Evolutionary conservation across 306 rosid genomes (phyloP).

Genomic region (Trichosanthes cucumerina): DNA sequence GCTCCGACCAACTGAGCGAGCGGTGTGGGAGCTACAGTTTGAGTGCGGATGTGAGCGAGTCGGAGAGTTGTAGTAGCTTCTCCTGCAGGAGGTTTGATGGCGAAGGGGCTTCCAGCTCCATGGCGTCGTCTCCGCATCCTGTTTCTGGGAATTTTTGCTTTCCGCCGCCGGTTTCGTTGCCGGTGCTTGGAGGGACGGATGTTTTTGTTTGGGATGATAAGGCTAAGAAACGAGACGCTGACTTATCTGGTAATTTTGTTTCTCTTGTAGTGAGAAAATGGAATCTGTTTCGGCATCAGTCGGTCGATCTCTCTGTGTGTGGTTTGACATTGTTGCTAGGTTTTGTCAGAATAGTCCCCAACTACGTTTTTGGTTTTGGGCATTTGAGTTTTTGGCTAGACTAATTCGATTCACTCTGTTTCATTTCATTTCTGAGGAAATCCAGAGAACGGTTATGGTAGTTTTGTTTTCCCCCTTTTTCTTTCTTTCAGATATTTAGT

Average conservation of each 20-base stretch:
- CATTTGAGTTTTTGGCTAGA: not conserved
- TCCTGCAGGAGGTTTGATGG: constrained; percentile 57
- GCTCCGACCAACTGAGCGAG: constrained; percentile 65
- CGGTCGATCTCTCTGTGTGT: not conserved
- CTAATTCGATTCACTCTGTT: not conserved
- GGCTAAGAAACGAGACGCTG: constrained; percentile 32
- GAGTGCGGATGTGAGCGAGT: constrained; percentile 91
- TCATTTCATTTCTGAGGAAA: not conserved
- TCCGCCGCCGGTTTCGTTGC: constrained; percentile 53
- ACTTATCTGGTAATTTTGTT: constrained; percentile 50
- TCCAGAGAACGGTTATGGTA: not conserved
- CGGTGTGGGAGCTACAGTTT: constrained; percentile 82
- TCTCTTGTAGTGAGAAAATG: not conserved
- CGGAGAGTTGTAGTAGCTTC: constrained; percentile 81
- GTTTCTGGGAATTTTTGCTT: constrained; percentile 24
- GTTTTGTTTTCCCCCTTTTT: not conserved
- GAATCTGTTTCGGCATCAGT: not conserved
- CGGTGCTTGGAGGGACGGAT: constrained; percentile 62
- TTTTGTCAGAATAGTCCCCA: not conserved
- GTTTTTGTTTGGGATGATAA: constrained; percentile 64
- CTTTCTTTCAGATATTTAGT: not conserved
- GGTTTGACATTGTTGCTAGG: not conserved
- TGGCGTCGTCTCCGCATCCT: constrained; percentile 58
- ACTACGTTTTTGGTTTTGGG: not conserved
- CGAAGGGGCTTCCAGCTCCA: constrained; percentile 67